A percentile compares a stretch with the other conserved stretches of the same genome.
phyloP scores from a whole-genome alignment of 805 yeast species.

The Metschnikowia gruessii region DNA sequence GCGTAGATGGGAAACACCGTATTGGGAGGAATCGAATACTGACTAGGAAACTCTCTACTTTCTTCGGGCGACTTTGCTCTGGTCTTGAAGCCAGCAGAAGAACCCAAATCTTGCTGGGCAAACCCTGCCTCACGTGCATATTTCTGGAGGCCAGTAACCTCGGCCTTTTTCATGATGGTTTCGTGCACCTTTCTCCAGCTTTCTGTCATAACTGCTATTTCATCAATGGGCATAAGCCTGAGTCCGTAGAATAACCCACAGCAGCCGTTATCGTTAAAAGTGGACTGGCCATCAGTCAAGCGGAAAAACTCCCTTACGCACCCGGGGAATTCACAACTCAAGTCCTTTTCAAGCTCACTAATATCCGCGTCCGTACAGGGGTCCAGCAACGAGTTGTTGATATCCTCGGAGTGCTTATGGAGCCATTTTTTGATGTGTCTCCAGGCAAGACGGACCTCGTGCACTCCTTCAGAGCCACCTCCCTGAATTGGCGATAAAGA shows the following conservation, averaged over 20 bases:
- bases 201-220: constrained; percentile 73
- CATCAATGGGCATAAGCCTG: constrained; percentile 75
- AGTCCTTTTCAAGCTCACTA: constrained; percentile 77
- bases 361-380: constrained; percentile 81
- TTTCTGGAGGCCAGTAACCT: constrained; percentile 4
- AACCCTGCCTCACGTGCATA: constrained; percentile 7
- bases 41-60: constrained; percentile 38
- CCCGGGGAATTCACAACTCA: constrained; percentile 69
- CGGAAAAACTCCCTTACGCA: constrained; percentile 78
- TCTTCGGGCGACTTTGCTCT: background rate
- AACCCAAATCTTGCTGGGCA: constrained; percentile 2
- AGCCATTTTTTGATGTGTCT: constrained; percentile 85
- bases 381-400: constrained; percentile 70
- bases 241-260: constrained; percentile 77
- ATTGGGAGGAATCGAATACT: constrained; percentile 73
- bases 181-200: constrained; percentile 79
- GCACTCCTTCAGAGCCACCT: constrained; percentile 59
- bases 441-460: constrained; percentile 81
- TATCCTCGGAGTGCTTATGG: constrained; percentile 71
- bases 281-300: constrained; percentile 83
- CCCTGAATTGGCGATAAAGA: constrained; percentile 22
- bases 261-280: constrained; percentile 64
- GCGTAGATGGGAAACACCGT: constrained; percentile 74
- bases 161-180: constrained; percentile 21
- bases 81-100: constrained; percentile 6